Conservation (phyloP, 2,329 filamentous ascomycete genomes). For the Blastomyces parvus region DNA sequence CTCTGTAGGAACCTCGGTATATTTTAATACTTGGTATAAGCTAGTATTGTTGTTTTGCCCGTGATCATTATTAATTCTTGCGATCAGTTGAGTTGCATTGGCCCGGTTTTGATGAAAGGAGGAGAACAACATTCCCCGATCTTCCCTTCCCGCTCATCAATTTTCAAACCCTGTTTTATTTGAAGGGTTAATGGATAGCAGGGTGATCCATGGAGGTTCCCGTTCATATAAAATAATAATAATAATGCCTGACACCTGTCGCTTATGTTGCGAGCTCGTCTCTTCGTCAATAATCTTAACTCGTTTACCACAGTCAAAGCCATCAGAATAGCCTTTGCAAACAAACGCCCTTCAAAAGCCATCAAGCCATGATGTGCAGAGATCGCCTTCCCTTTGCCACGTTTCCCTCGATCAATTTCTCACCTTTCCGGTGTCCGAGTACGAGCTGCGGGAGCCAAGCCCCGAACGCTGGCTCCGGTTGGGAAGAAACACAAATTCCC, state of each 20-base stretch:
- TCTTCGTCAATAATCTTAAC: too few species aligned
- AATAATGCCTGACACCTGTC: background rate
- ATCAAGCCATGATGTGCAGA: too few species aligned
- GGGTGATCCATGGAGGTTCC: background rate
- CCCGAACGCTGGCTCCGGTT: too few species aligned
- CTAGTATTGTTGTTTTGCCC: background rate
- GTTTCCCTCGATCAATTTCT: too few species aligned
- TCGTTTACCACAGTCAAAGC: too few species aligned
- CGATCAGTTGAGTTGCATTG: background rate
- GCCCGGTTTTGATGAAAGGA: background rate
- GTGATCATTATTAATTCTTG: background rate
- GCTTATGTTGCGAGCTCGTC: background rate
- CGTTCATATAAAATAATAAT: background rate
- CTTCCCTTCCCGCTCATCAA: too few species aligned
- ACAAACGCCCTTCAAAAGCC: too few species aligned
- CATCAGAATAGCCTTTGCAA: too few species aligned
- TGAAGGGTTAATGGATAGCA: background rate
- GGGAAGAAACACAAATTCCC: background rate
- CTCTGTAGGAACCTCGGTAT: background rate
- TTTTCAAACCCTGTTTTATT: background rate
- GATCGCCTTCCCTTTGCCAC: too few species aligned
- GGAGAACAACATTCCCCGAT: background rate
- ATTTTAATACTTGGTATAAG: background rate
- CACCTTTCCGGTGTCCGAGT: too few species aligned
- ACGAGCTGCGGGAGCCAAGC: too few species aligned